Conservation (phyloP, 2,329 filamentous ascomycete genomes). For the Paraconiothyrium brasiliense region DNA sequence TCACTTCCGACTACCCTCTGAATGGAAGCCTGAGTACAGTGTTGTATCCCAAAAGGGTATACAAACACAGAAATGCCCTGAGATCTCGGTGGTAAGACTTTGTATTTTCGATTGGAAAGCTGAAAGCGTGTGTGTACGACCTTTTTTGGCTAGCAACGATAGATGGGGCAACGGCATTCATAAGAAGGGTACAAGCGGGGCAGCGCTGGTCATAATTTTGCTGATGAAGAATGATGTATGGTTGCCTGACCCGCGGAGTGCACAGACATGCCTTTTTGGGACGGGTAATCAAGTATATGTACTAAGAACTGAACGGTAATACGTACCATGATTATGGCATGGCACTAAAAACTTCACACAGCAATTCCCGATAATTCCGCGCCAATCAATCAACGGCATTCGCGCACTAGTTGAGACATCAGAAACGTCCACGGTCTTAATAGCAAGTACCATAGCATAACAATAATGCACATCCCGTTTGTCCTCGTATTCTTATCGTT, state of each 20-base stretch:
- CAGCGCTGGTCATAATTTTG: too few species aligned
- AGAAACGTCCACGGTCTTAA: background rate
- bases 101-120: background rate
- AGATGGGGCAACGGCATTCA: background rate
- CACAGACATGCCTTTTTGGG: background rate
- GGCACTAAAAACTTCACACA: background rate
- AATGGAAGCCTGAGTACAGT: background rate
- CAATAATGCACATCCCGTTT: background rate
- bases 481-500: background rate
- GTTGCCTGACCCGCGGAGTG: background rate
- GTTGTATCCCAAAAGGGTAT: background rate
- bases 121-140: background rate
- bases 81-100: background rate
- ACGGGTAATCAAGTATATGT: background rate
- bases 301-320: background rate
- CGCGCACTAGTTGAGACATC: background rate
- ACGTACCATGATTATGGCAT: background rate
- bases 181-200: too few species aligned
- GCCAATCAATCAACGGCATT: background rate
- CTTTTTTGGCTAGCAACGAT: background rate
- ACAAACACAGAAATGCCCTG: background rate
- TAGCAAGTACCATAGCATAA: background rate
- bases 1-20: background rate
- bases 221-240: too few species aligned
- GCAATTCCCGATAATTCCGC: background rate